Base-by-base conservation (phyloP, 371 early-diverging fungal genomes). In the Phascolomyces articulosus region DNA sequence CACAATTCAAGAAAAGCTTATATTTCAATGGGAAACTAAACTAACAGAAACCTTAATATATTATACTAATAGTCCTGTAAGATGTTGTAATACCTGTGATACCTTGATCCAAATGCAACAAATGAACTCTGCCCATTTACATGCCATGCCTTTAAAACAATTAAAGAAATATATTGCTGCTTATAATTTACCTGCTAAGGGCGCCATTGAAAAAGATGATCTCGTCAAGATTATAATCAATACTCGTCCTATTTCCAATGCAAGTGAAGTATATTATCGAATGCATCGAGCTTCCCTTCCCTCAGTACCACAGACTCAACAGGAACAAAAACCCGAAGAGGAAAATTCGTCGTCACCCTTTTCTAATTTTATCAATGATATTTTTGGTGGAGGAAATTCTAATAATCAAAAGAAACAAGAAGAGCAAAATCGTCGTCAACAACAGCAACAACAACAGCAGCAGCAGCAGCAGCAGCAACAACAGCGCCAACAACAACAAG, bases 31-130 rank as follows among this genome's bases (percentile, higher is more conserved):
- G n/a, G n/a, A n/a, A 23, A 40, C 27, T 13, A 31, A 40, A 53
- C 24, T 24, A 51, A 21, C 16, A 31, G 13, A 34, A 34, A 34
- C 2, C 11, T 34, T 20, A 40, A 26, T 55, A 38, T 16, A n/a
- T 60, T 20, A 0, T 28, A 48, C 9, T 26, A 18, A 11, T 57
- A 79, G 80, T 29, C 75, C 72, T 31, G 79, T 82, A 16, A 68
- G 82, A 31, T 79, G 79, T 24, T 79, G 82, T 47, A 56, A 75
- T 63, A 77, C 74, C 4, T 82, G 82, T 53, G 68, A 79, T 40
- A 68, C 66, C 18, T 55, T 76, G 21, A 77, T 78, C 34, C 54
- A 61, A 18, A 82, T 84, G 70, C 80, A 79, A 53, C 69, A 77
- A 49, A 76, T 80, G 80, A 73, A 65, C 21, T 75, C 82, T 1